phyloP scores from a whole-genome alignment of 331 rosid genomes.

The Acacia pycnantha region DNA sequence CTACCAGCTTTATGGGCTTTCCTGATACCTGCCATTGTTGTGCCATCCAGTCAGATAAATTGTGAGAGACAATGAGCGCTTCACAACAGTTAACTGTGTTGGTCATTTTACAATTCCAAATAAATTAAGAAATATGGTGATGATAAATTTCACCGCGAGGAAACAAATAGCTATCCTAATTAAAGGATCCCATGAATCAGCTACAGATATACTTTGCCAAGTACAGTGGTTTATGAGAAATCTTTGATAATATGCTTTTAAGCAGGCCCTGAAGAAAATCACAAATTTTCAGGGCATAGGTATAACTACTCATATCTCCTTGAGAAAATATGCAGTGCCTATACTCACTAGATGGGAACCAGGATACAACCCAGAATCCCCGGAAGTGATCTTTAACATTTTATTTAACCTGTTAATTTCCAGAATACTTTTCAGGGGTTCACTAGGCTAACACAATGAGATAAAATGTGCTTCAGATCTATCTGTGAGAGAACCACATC shows the following conservation, averaged over 20 bases:
- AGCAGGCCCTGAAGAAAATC: neutral
- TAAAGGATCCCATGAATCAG: constrained; percentile 5
- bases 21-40: constrained; percentile 80
- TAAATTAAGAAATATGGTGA: constrained; percentile 1
- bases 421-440: constrained; percentile 2
- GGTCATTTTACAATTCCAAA: constrained; percentile 22
- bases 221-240: constrained; percentile 10
- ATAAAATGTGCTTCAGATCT: constrained; percentile 17
- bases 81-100: neutral
- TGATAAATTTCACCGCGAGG: constrained; percentile 1
- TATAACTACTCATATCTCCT: neutral
- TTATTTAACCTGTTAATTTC: neutral
- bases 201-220: neutral
- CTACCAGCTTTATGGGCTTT: constrained; percentile 97
- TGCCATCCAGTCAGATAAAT: constrained; percentile 21
- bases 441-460: neutral
- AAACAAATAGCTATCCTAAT: constrained; percentile 17
- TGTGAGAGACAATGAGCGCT: neutral
- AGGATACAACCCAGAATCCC: neutral
- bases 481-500: constrained; percentile 15
- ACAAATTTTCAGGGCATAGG: neutral
- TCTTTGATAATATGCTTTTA: neutral
- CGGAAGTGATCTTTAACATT: neutral
- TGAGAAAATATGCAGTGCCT: constrained; percentile 13
- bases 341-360: constrained; percentile 1